phyloP scores from a whole-genome alignment of 2,329 filamentous ascomycete genomes.

The Neophaeococcomyces aloes region DNA sequence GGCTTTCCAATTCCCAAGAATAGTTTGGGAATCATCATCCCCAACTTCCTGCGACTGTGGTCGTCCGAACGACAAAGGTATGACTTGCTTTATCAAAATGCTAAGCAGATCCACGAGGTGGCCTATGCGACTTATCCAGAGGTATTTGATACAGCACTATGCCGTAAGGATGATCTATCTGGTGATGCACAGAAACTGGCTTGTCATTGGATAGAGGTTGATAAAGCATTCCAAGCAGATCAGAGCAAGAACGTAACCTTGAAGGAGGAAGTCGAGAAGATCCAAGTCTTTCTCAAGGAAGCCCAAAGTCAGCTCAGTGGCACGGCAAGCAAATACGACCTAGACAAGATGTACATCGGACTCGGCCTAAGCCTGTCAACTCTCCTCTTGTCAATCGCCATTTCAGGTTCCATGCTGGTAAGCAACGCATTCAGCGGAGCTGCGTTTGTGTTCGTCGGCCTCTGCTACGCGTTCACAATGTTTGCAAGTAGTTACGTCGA shows the following conservation, averaged over 20 bases:
- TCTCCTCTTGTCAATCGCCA: constrained; percentile 27
- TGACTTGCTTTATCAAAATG: constrained; percentile 66
- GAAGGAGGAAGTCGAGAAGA: constrained; percentile 3
- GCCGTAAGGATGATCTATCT: constrained; percentile 2
- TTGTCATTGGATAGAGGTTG: constrained; percentile 53
- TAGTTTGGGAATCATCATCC: constrained; percentile 77
- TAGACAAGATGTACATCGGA: constrained; percentile 47
- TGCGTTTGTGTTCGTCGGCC: constrained; percentile 23
- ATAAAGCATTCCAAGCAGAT: background rate
- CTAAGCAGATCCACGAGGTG: constrained; percentile 66
- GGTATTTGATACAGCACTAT: constrained; percentile 26
- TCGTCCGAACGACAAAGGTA: constrained; percentile 45
- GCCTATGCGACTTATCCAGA: constrained; percentile 59
- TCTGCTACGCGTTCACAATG: constrained; percentile 70
- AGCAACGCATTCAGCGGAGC: constrained; percentile 1
- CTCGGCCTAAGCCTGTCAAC: constrained; percentile 30
- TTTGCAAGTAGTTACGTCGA: constrained; percentile 97
- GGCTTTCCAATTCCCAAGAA: constrained; percentile 84
- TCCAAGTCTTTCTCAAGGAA: constrained; percentile 49
- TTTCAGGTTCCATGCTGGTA: constrained; percentile 18
- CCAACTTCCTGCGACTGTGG: constrained; percentile 72
- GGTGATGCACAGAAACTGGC: constrained; percentile 47
- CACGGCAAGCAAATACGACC: constrained; percentile 85
- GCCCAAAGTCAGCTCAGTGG: constrained; percentile 75
- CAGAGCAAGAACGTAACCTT: constrained; percentile 1